A percentile compares a stretch with the other conserved stretches of the same genome.
Evolutionary conservation across 2,329 filamentous ascomycete species (phyloP).

Genomic region (Monosporascus cannonballus): DNA sequence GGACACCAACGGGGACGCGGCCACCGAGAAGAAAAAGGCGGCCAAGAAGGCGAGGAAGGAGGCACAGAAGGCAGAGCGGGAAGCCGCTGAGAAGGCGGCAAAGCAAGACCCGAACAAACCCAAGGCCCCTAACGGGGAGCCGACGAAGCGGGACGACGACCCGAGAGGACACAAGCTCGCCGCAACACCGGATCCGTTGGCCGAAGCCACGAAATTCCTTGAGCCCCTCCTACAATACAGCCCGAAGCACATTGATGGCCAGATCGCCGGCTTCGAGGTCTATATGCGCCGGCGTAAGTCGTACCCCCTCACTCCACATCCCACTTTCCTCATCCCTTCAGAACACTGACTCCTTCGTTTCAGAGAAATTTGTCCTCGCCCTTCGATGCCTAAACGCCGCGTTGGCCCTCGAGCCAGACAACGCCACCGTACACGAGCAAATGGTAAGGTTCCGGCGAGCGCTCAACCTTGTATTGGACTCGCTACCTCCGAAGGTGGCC

Average conservation of each 20-base stretch:
- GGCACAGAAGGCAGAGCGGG: conserved; percentile 65
- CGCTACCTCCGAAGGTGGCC: conserved; percentile 58
- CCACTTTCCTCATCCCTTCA: conserved; percentile 5
- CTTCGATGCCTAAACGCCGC: conserved; percentile 78
- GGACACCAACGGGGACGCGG: conserved; percentile 43
- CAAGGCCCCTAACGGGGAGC: conserved; percentile 54
- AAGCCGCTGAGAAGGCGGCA: conserved; percentile 70
- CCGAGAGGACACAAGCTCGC: conserved; percentile 76
- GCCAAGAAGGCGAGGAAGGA: conserved; percentile 87
- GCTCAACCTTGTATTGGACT: conserved; percentile 48
- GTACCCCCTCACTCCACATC: background rate
- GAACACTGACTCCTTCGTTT: conserved; percentile 17
- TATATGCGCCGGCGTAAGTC: conserved; percentile 74
- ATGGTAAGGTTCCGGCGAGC: conserved; percentile 61
- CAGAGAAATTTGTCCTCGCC: conserved; percentile 83
- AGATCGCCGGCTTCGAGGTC: conserved; percentile 85
- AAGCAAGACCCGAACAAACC: conserved; percentile 82
- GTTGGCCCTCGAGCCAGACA: conserved; percentile 58
- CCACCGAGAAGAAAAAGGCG: conserved; percentile 75
- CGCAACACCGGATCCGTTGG: conserved; percentile 74
- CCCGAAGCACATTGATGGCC: conserved; percentile 73
- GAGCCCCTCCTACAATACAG: conserved; percentile 75
- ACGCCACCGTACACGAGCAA: conserved; percentile 73
- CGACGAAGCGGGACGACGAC: conserved; percentile 86
- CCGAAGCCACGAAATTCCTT: conserved; percentile 83